phyloP scores from a whole-genome alignment of 75 land plant genomes.

The Chamaecyparis obtusa region DNA sequence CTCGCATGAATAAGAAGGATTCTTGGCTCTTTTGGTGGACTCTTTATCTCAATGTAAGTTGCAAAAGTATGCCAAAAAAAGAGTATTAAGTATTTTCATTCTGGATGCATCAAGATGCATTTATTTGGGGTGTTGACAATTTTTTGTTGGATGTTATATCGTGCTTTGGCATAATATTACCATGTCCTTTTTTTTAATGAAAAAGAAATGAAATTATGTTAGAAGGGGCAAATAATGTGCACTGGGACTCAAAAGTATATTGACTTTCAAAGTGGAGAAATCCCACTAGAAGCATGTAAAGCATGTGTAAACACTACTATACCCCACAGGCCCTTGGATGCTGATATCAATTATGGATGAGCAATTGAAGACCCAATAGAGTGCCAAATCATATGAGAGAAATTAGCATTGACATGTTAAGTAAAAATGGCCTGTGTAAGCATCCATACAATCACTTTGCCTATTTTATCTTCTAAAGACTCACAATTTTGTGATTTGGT shows the following conservation, averaged over 20 bases:
- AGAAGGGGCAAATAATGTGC: background rate
- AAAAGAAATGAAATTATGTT: background rate
- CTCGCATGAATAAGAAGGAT: conserved; percentile 96
- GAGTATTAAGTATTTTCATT: background rate
- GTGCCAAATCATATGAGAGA: background rate
- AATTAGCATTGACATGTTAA: background rate
- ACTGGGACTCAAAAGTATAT: background rate
- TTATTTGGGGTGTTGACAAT: background rate
- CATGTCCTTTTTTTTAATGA: background rate
- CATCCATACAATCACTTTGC: too few species aligned
- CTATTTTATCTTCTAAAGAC: too few species aligned
- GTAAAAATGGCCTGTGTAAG: too few species aligned
- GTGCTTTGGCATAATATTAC: background rate
- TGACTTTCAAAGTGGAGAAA: background rate
- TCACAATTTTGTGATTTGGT: too few species aligned
- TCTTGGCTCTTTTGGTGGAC: conserved; percentile 99
- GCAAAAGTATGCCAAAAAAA: background rate
- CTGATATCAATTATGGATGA: background rate
- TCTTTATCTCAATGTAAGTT: conserved; percentile 71
- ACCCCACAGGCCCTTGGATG: background rate
- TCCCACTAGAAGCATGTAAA: background rate
- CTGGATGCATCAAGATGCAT: background rate
- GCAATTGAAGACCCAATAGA: background rate
- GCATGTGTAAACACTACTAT: background rate
- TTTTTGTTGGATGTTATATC: background rate